Base-by-base conservation (phyloP, 257 asterid species). In the Plectranthus barbatus region DNA sequence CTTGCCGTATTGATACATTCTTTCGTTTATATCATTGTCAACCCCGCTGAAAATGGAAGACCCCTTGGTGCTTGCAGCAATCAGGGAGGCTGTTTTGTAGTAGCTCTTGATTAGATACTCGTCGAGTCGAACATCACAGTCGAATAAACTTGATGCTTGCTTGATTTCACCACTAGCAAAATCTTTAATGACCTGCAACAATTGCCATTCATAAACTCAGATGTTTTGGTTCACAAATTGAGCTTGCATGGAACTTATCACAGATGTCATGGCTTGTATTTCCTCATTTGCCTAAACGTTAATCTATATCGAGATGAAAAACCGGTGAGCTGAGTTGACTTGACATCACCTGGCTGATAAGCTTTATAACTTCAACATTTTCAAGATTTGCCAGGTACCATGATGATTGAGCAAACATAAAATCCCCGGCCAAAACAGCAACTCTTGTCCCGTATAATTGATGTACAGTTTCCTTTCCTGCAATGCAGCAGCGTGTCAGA, bases 341-440 rank as follows among this genome's bases (percentile, higher is more conserved):
- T n/a, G 20, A 5, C 26, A 34, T 41, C 74, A 91, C 98, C 95
- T 92, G 97, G 57, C 98, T 88, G 69, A 92, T 84, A 36, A 92
- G 95, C 83, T 92, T 88, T 64, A 92, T 92, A 64, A 92, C 95
- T 69, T 92, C 97, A 23, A 92, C 83, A 53, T 92, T 92, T 79
- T 88, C 98, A 23, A 92, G 98, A 76, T 88, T 92, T 17, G 97
- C 98, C 7, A 92, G 81, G 84, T 86, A 88, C 98, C 97, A 92
- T 12, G 98, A 92, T 9, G 98, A 89, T 72, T 92, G 98, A 24
- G 98, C 97, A 69, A 91, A 88, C 96, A 91, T 88, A 61, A 86
- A 88, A 81, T 91, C 96, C n/a, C 98, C 98, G 48, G 96, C 96
- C 71, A 91, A 77, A 4, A 91, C 98, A 31, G 98, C 96, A 8